These are phyloP conservation scores for Colletotrichum tropicicola DNA, from an alignment of 2,329 filamentous ascomycete genomes.

Conservation along the genomic window DNA sequence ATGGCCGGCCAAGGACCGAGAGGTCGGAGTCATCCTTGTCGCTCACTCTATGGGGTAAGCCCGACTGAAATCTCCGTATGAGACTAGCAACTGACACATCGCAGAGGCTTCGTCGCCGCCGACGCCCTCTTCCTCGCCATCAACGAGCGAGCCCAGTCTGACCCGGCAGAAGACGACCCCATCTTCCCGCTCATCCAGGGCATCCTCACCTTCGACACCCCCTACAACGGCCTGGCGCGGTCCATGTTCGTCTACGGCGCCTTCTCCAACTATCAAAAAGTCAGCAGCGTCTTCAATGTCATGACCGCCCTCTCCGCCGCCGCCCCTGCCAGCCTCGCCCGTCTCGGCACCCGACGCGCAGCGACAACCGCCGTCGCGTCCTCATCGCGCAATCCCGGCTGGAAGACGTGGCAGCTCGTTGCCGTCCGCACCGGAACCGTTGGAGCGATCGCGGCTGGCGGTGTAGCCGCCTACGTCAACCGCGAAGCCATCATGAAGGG, in stretches of 20 bases:
- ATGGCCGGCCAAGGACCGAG: slow-evolving; percentile 82
- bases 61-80: fast-evolving
- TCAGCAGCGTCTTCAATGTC: slow-evolving; percentile 64
- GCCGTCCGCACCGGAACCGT: slow-evolving; percentile 85
- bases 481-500: slow-evolving; percentile 71
- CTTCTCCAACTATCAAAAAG: slow-evolving; percentile 67
- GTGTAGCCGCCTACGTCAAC: slow-evolving; percentile 83
- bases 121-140: slow-evolving; percentile 80
- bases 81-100: slow-evolving; percentile 3
- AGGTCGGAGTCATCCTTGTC: slow-evolving; percentile 80
- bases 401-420: slow-evolving; percentile 68
- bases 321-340: slow-evolving; percentile 53
- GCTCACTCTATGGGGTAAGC: slow-evolving; percentile 82
- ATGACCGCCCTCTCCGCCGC: slow-evolving; percentile 62
- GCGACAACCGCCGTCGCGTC: slow-evolving; percentile 33
- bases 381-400: slow-evolving; percentile 45
- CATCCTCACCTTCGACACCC: slow-evolving; percentile 85
- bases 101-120: slow-evolving; percentile 80
- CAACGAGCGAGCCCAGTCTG: slow-evolving; percentile 64
- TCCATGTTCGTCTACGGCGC: slow-evolving; percentile 70
- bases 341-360: slow-evolving; percentile 45
- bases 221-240: slow-evolving; percentile 74
- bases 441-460: slow-evolving; percentile 81
- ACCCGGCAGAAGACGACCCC: slow-evolving; percentile 46
- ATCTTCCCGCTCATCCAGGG: slow-evolving; percentile 86